Conservation (phyloP, 805 yeast genomes). For the Metschnikowia shivogae region DNA sequence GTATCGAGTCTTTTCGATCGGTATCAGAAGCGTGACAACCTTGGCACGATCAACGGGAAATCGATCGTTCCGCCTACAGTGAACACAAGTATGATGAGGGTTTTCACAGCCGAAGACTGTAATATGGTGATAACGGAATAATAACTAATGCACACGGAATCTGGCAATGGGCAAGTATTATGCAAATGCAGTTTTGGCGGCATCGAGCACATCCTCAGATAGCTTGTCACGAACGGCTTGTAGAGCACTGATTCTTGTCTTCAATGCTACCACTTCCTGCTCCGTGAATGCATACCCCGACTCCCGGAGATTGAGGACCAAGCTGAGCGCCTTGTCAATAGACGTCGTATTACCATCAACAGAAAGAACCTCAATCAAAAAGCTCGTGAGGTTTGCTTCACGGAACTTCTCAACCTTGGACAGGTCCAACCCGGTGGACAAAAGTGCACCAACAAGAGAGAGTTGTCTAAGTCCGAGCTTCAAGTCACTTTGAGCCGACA, state of each 20-base stretch:
- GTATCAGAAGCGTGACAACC: slow-evolving; percentile 19
- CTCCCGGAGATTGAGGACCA: slow-evolving; percentile 44
- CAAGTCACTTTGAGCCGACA: slow-evolving; percentile 21
- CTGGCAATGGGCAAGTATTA: background rate
- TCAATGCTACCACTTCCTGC: slow-evolving; percentile 37
- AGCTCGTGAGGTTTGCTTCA: slow-evolving; percentile 28
- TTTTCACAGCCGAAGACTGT: slow-evolving; percentile 51
- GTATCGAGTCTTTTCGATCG: slow-evolving; percentile 30
- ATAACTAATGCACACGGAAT: background rate
- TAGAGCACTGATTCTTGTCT: slow-evolving; percentile 33
- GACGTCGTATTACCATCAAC: slow-evolving; percentile 43
- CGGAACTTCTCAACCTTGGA: slow-evolving; percentile 39
- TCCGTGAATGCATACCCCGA: slow-evolving; percentile 42
- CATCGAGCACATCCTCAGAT: slow-evolving; percentile 50
- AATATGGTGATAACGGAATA: slow-evolving; percentile 29
- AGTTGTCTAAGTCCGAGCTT: slow-evolving; percentile 51
- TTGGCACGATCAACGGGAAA: slow-evolving; percentile 39
- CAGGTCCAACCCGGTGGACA: slow-evolving; percentile 48
- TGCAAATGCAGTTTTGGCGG: slow-evolving; percentile 42
- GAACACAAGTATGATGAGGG: slow-evolving; percentile 43
- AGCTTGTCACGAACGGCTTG: slow-evolving; percentile 45
- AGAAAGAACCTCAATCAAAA: slow-evolving; percentile 28
- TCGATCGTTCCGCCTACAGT: slow-evolving; percentile 48
- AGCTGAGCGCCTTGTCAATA: slow-evolving; percentile 53
- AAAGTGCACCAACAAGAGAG: slow-evolving; percentile 55